A percentile compares a stretch with the other conserved stretches of the same genome.
phyloP scores from a whole-genome alignment of 2,329 filamentous ascomycete genomes.

The Xylaria polymorpha region DNA sequence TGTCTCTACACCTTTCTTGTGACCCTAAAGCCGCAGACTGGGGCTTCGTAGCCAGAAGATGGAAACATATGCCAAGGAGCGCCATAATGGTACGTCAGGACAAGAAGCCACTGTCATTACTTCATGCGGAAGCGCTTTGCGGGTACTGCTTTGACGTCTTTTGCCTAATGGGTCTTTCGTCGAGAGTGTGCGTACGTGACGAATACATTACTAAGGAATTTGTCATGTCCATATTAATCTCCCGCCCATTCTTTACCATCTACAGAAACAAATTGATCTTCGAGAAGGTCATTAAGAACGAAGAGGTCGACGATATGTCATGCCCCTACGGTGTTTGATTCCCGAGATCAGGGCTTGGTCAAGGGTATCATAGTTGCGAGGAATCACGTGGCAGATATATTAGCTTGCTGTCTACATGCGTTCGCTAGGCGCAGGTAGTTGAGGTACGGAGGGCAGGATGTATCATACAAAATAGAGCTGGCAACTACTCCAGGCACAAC shows the following conservation, averaged over 20 bases:
- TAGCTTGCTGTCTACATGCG: too few relatives aligned
- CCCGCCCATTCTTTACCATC: not conserved
- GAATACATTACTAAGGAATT: not conserved
- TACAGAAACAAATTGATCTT: not conserved
- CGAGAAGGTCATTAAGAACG: not conserved
- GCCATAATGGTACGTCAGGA: slow-evolving; percentile 20
- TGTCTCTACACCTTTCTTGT: not conserved
- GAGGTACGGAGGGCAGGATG: too few relatives aligned
- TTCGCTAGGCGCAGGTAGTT: too few relatives aligned
- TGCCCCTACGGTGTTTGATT: not conserved
- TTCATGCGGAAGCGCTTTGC: slow-evolving; percentile 20
- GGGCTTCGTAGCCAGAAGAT: not conserved
- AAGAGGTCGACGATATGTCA: not conserved
- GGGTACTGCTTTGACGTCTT: slow-evolving; percentile 14
- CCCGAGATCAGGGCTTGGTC: too few relatives aligned
- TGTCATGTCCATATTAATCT: not conserved
- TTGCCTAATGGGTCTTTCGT: not conserved
- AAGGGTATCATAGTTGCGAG: too few relatives aligned
- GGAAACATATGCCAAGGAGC: not conserved
- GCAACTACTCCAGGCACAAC: too few relatives aligned
- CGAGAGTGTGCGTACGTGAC: not conserved
- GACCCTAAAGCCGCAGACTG: not conserved
- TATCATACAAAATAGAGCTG: too few relatives aligned
- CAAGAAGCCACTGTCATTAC: slow-evolving; percentile 15
- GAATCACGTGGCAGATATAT: too few relatives aligned